These are phyloP conservation scores for Alliaria petiolata DNA, from an alignment of 345 rosid genomes.

Conservation along the genomic window DNA sequence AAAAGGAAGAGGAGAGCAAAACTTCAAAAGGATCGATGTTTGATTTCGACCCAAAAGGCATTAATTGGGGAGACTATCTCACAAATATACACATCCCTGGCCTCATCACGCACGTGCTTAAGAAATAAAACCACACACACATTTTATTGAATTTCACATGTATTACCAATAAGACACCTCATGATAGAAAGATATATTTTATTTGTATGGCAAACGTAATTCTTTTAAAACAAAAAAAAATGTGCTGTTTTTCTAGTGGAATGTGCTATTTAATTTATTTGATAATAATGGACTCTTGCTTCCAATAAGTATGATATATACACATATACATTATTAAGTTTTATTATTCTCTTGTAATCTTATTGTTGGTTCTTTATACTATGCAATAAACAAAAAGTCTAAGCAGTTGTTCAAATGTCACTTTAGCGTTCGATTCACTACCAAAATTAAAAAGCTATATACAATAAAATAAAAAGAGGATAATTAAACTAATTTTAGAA, in stretches of 20 bases:
- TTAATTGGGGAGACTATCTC: constrained; percentile 68
- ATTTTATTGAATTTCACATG: not conserved
- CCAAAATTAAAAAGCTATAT: too few species aligned
- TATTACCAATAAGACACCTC: not conserved
- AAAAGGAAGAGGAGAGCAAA: constrained; percentile 32
- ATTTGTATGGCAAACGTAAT: not conserved
- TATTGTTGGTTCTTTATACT: not conserved
- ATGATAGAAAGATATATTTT: not conserved
- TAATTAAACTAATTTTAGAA: too few species aligned
- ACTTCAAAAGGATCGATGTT: constrained; percentile 36
- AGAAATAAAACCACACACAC: constrained; percentile 22
- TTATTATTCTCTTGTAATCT: not conserved
- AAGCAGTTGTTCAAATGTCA: too few species aligned
- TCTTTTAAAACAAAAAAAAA: not conserved
- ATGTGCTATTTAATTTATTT: not conserved
- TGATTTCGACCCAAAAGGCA: constrained; percentile 54
- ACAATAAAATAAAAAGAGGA: too few species aligned
- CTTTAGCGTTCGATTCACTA: too few species aligned
- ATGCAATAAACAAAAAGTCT: too few species aligned
- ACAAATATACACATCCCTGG: constrained; percentile 60
- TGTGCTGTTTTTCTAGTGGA: not conserved
- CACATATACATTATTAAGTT: too few species aligned
- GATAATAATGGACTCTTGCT: not conserved
- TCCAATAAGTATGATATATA: not conserved
- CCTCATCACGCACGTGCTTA: constrained; percentile 45